phyloP scores from a whole-genome alignment of 495 filamentous ascomycete genomes.

The Jackrogersella multiformis region DNA sequence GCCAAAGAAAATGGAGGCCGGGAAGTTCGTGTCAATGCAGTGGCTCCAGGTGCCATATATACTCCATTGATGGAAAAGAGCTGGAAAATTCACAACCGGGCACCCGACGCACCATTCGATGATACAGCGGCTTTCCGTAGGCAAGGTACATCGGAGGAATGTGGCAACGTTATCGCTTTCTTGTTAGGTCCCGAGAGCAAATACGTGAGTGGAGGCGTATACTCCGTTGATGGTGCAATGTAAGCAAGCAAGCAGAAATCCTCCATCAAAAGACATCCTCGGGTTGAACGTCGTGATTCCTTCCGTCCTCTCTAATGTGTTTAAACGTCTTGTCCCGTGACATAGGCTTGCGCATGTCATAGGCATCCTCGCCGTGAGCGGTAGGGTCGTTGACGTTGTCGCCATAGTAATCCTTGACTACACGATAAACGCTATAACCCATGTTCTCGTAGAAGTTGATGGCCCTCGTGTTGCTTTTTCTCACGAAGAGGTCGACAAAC shows the following conservation, averaged over 20 bases:
- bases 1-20: slow-evolving; percentile 65
- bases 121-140: slow-evolving; percentile 50
- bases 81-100: slow-evolving; percentile 48
- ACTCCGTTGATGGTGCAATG: slow-evolving; percentile 49
- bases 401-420: slow-evolving; percentile 87
- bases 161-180: slow-evolving; percentile 60
- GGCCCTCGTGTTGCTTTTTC: slow-evolving; percentile 85
- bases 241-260: slow-evolving; percentile 5
- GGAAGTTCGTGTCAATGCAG: slow-evolving; percentile 66
- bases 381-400: slow-evolving; percentile 75
- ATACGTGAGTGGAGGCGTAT: slow-evolving; percentile 60
- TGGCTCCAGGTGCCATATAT: slow-evolving; percentile 66
- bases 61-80: slow-evolving; percentile 61
- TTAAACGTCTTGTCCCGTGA: slow-evolving; percentile 79
- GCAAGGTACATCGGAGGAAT: slow-evolving; percentile 52
- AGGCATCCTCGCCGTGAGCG: slow-evolving; percentile 79
- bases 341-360: slow-evolving; percentile 94
- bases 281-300: slow-evolving; percentile 80
- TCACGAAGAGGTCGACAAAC: slow-evolving; percentile 96
- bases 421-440: slow-evolving; percentile 87
- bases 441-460: slow-evolving; percentile 88
- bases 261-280: slow-evolving; percentile 77
- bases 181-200: slow-evolving; percentile 64
- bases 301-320: slow-evolving; percentile 84
- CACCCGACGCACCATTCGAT: slow-evolving; percentile 44